A percentile compares a stretch with the other conserved stretches of the same genome.
phyloP scores from a whole-genome alignment of 2,329 filamentous ascomycete species.

The Pseudocercospora crystallina region DNA sequence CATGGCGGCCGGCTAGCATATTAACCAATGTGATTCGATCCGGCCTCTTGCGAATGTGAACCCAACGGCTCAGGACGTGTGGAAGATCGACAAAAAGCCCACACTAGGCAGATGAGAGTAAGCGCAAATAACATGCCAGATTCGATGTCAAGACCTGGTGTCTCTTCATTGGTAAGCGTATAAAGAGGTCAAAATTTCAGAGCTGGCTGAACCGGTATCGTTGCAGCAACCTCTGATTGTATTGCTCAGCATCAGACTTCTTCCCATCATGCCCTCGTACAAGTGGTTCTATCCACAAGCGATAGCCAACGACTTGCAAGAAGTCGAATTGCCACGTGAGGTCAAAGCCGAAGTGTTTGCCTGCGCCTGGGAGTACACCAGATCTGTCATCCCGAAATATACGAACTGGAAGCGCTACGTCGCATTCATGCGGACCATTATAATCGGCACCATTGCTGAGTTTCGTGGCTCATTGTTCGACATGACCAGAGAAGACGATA shows the following conservation, averaged over 20 bases:
- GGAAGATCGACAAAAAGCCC: no score
- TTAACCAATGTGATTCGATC: no score
- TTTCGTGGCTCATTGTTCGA: conserved; percentile 22
- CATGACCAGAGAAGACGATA: conserved; percentile 13
- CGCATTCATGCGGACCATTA: conserved; percentile 25
- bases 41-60: no score
- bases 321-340: conserved; percentile 9
- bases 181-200: no score
- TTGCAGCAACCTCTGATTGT: neutral
- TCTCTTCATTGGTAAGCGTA: no score
- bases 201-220: no score
- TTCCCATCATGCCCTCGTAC: conserved; percentile 2
- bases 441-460: conserved; percentile 26
- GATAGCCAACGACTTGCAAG: conserved; percentile 17
- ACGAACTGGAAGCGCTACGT: conserved; percentile 27
- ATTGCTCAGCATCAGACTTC: neutral
- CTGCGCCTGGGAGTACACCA: conserved; percentile 26
- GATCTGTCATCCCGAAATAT: conserved; percentile 27
- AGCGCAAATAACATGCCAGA: no score
- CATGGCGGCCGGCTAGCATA: no score
- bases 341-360: conserved; percentile 24
- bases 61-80: no score
- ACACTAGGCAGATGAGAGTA: no score
- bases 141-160: no score
- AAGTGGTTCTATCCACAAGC: conserved; percentile 18